Base-by-base conservation (phyloP, 192 early-diverging fungal species). In the Backusella mclennaniae region DNA sequence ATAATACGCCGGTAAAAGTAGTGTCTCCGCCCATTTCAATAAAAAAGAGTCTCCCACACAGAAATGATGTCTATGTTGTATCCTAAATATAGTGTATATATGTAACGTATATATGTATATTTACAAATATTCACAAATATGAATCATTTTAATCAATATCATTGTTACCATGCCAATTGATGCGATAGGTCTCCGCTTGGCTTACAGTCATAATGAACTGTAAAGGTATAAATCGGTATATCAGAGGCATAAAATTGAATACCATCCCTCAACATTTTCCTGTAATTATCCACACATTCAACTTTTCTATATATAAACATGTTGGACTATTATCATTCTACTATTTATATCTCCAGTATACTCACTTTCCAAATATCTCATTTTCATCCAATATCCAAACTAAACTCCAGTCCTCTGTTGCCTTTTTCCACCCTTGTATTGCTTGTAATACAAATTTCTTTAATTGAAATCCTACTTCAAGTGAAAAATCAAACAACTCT, bases 321-420 rank as follows among this genome's bases (percentile, higher is more conserved):
- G 56, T 29, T 26, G 9, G 11, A 26, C 1, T 29, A 29, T 63
- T 33, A 33, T 33, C 33, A 3, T 33, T 33, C 33, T 33, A 33
- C 33, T 5, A 29, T 12, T 29, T 44, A 44, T 15, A 44, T 44
- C 3, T 15, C 46, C 4, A 9, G 6, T 59, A 3, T 39, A 63
- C 56, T 63, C 26, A 63, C 56, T 63, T 63, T 63, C 56, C 56
- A 63, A 29, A 63, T 63, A 63, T 4, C 2, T 63, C 56, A 63
- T 63, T 63, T n/a, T 63, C 56, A 63, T 63, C 56, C 12, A 63
- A 63, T 26, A 63, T 63, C 56, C 56, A 63, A 63, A 63, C 26
- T 29, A 63, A 26, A 12, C 23, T 23, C 56, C 23, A 63, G 11
- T 12, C 4, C 8, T 63, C 12, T 12, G 23, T 12, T 63, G 56